Conservation (phyloP, 345 rosid genomes). For the Eucalyptus regnans region DNA sequence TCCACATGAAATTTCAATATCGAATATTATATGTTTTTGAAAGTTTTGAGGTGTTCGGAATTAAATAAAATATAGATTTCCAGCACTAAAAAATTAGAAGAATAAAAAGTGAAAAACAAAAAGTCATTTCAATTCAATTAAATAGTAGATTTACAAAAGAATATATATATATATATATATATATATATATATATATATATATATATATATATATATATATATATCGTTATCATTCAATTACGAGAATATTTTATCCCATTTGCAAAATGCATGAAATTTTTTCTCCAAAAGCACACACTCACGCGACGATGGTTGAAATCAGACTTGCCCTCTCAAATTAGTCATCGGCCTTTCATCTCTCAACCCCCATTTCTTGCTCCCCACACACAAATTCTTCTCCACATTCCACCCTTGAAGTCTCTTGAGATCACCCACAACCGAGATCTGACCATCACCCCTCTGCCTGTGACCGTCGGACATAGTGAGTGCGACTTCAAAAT, state of each 20-base stretch:
- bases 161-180: too few relatives aligned
- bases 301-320: background rate
- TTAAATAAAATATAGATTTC: background rate
- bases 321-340: background rate
- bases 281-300: background rate
- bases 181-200: too few relatives aligned
- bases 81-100: background rate
- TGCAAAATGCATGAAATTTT: background rate
- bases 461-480: background rate
- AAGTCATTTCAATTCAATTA: background rate
- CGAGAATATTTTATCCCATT: too few relatives aligned
- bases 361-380: background rate
- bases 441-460: background rate
- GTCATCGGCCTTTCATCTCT: background rate
- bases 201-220: too few relatives aligned
- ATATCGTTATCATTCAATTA: too few relatives aligned
- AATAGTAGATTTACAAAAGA: background rate
- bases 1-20: too few relatives aligned
- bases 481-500: constrained; percentile 21
- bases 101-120: background rate
- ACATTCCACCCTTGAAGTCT: too few relatives aligned
- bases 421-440: too few relatives aligned
- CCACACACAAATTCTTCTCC: background rate
- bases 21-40: background rate
- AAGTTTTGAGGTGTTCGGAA: background rate